These are phyloP conservation scores for Crithidia thermophila DNA, from an alignment of 208 protist genomes.

Conservation along the genomic window DNA sequence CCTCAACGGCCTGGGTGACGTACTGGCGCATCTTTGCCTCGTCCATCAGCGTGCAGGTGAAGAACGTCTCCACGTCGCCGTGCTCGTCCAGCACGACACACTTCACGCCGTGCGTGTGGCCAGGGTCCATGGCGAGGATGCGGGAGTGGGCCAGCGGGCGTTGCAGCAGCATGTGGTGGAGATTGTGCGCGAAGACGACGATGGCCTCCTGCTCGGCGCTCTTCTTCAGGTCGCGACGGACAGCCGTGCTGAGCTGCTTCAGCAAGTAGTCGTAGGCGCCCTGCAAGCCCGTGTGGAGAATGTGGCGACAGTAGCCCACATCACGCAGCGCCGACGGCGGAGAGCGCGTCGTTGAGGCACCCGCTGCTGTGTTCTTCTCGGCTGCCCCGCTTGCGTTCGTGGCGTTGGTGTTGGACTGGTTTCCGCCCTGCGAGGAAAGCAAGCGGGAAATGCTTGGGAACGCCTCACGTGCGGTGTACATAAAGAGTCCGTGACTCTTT, in stretches of 20 bases:
- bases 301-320: conserved; percentile 12
- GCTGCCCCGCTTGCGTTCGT: conserved; percentile 1
- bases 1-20: conserved; percentile 55
- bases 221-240: conserved; percentile 72
- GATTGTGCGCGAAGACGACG: conserved; percentile 77
- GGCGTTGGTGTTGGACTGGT: no score
- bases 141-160: conserved; percentile 63
- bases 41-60: conserved; percentile 73
- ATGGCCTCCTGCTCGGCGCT: conserved; percentile 78
- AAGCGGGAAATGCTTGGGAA: conserved; percentile 34
- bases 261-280: conserved; percentile 48
- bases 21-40: conserved; percentile 62
- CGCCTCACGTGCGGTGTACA: conserved; percentile 22
- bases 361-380: background rate
- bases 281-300: conserved; percentile 23
- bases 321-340: conserved; percentile 2
- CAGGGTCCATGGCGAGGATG: conserved; percentile 88
- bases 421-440: conserved; percentile 13
- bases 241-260: conserved; percentile 41
- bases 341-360: background rate
- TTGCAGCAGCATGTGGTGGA: conserved; percentile 83
- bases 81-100: conserved; percentile 80
- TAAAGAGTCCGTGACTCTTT: conserved; percentile 43
- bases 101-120: conserved; percentile 80
- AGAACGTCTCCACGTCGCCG: conserved; percentile 65